Evolutionary conservation across 768 basidiomycete species (phyloP).

Genomic region (Nidularia pulvinata): DNA sequence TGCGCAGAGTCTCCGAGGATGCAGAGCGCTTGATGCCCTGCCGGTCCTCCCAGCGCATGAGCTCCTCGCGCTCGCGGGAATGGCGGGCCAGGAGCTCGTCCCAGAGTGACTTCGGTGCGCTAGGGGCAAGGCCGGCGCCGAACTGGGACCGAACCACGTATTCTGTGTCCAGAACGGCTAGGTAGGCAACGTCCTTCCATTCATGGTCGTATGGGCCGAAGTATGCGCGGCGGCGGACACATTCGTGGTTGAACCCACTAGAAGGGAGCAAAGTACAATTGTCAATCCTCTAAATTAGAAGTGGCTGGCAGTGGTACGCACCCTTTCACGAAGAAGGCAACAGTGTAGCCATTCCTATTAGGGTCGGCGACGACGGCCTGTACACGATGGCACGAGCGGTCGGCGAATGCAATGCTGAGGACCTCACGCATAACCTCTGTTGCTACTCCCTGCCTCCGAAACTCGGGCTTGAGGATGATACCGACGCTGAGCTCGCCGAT

Average conservation of each 20-base stretch:
- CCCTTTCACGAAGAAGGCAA: slow-evolving; percentile 45
- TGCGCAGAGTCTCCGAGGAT: slow-evolving; percentile 42
- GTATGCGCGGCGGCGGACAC: slow-evolving; percentile 55
- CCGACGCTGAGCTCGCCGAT: slow-evolving; percentile 54
- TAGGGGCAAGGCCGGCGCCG: slow-evolving; percentile 5
- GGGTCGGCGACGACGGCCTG: slow-evolving; percentile 50
- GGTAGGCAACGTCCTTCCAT: slow-evolving; percentile 62
- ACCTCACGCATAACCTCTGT: slow-evolving; percentile 42
- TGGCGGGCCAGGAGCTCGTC: slow-evolving; percentile 63
- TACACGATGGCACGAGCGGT: slow-evolving; percentile 45
- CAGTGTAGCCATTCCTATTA: slow-evolving; percentile 36
- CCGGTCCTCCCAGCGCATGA: slow-evolving; percentile 49
- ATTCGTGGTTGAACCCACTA: slow-evolving; percentile 66
- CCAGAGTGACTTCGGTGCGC: slow-evolving; percentile 47
- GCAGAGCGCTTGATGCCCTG: slow-evolving; percentile 23
- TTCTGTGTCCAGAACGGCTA: slow-evolving; percentile 63
- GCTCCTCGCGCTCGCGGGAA: slow-evolving; percentile 52
- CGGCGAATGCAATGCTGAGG: slow-evolving; percentile 45
- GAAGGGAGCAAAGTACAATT: not conserved
- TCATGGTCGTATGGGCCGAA: slow-evolving; percentile 36
- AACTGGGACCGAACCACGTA: slow-evolving; percentile 35
- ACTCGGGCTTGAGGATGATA: slow-evolving; percentile 37
- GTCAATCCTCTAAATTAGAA: not conserved
- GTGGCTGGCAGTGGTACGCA: slow-evolving; percentile 11
- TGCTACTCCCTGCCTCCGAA: slow-evolving; percentile 42